These are phyloP conservation scores for Blastobotrys muscicola DNA, from an alignment of 805 yeast species.

Conservation along the genomic window DNA sequence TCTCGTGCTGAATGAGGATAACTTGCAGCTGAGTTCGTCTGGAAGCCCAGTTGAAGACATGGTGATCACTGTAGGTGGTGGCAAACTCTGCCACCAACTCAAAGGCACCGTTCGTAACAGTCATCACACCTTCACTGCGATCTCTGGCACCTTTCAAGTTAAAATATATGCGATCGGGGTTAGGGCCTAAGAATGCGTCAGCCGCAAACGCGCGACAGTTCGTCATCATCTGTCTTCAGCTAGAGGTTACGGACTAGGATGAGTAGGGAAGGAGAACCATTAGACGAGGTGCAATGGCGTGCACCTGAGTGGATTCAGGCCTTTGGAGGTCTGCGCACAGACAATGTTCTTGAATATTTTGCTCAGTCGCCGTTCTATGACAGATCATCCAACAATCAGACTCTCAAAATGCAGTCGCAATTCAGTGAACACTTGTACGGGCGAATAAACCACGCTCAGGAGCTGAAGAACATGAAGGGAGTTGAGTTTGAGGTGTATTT, in stretches of 20 bases:
- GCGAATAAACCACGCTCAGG: slow-evolving; percentile 38
- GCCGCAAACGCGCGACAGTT: neutral
- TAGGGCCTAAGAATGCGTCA: neutral
- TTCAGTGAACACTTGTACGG: slow-evolving; percentile 44
- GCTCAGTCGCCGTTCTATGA: slow-evolving; percentile 93
- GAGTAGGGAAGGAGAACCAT: slow-evolving; percentile 17
- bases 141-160: neutral
- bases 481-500: slow-evolving; percentile 69
- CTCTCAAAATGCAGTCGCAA: slow-evolving; percentile 89
- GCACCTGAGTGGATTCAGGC: slow-evolving; percentile 96
- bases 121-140: neutral
- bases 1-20: slow-evolving; percentile 63
- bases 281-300: slow-evolving; percentile 94
- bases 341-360: slow-evolving; percentile 87
- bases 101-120: neutral
- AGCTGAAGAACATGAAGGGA: slow-evolving; percentile 72
- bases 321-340: slow-evolving; percentile 69
- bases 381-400: slow-evolving; percentile 88
- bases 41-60: slow-evolving; percentile 56
- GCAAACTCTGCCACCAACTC: slow-evolving; percentile 1
- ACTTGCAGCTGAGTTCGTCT: slow-evolving; percentile 73
- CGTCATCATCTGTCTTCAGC: neutral
- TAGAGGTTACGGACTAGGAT: neutral
- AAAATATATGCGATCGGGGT: neutral
- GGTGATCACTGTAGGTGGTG: neutral